Conservation (phyloP, 768 basidiomycete species). For the Hygrophorus pudorinus region DNA sequence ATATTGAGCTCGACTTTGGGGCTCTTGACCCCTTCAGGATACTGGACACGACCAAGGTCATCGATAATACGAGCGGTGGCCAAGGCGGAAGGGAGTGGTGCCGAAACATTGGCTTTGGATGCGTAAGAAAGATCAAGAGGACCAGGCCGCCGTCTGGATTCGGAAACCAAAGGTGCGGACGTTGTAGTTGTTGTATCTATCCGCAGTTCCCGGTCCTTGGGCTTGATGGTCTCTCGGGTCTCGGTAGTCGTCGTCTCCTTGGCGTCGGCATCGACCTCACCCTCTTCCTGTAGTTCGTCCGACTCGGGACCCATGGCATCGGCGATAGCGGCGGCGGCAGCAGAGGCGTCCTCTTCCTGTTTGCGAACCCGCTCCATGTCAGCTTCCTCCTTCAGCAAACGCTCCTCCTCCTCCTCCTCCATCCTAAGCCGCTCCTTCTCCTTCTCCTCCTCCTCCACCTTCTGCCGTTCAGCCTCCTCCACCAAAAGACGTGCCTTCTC, state of each 20-base stretch:
- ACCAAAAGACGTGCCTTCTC: slow-evolving; percentile 22
- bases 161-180: slow-evolving; percentile 29
- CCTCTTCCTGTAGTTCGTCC: slow-evolving; percentile 21
- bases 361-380: slow-evolving; percentile 22
- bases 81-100: slow-evolving; percentile 54
- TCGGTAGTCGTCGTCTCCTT: slow-evolving; percentile 12
- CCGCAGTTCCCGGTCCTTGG: slow-evolving; percentile 49
- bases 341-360: slow-evolving; percentile 30
- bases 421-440: slow-evolving; percentile 11
- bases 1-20: slow-evolving; percentile 81
- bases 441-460: slow-evolving; percentile 41
- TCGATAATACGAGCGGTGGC: slow-evolving; percentile 80
- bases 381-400: slow-evolving; percentile 20
- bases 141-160: slow-evolving; percentile 50
- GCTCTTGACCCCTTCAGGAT: slow-evolving; percentile 76
- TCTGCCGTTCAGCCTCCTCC: slow-evolving; percentile 24
- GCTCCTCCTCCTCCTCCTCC: slow-evolving; percentile 27
- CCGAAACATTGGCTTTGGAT: slow-evolving; percentile 29
- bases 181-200: slow-evolving; percentile 45
- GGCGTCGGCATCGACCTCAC: slow-evolving; percentile 20
- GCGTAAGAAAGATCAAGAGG: slow-evolving; percentile 60
- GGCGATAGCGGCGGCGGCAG: slow-evolving; percentile 22
- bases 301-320: slow-evolving; percentile 22
- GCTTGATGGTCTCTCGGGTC: slow-evolving; percentile 26
- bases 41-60: slow-evolving; percentile 65